These are phyloP conservation scores for Tympanopsis confertula DNA, from an alignment of 2,329 filamentous ascomycete genomes.

Conservation along the genomic window DNA sequence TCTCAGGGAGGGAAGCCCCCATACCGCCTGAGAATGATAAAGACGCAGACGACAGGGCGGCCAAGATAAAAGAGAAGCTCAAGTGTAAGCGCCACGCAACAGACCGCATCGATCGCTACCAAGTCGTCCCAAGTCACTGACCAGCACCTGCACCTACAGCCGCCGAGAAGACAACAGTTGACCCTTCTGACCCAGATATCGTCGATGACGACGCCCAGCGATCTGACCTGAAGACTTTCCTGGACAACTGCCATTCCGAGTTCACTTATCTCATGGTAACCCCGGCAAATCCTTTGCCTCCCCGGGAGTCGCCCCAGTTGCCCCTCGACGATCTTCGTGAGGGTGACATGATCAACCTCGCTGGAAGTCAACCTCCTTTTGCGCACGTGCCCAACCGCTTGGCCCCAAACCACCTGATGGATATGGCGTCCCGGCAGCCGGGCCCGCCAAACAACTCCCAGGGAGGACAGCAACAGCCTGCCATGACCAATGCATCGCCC, in stretches of 20 bases:
- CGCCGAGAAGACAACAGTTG: slow-evolving; percentile 16
- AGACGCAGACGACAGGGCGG: slow-evolving; percentile 37
- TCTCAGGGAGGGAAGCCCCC: slow-evolving; percentile 38
- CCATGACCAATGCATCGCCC: slow-evolving; percentile 4
- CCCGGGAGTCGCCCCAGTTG: slow-evolving; percentile 48
- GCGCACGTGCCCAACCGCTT: slow-evolving; percentile 6
- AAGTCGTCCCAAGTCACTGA: too few species aligned
- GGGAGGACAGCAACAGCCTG: slow-evolving; percentile 11
- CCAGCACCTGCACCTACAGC: not conserved
- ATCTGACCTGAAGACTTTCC: slow-evolving; percentile 44
- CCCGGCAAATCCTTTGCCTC: slow-evolving; percentile 52
- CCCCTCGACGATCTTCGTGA: slow-evolving; percentile 49
- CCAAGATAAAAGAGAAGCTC: slow-evolving; percentile 43
- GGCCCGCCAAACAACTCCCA: slow-evolving; percentile 20
- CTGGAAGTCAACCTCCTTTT: slow-evolving; percentile 24
- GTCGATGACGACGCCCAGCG: slow-evolving; percentile 37
- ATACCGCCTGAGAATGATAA: slow-evolving; percentile 21
- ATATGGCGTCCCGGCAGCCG: slow-evolving; percentile 34
- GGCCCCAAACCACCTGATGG: slow-evolving; percentile 43
- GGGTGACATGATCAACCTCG: slow-evolving; percentile 35
- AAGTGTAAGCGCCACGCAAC: slow-evolving; percentile 28
- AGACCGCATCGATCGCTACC: too few species aligned
- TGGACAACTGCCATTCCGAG: slow-evolving; percentile 54
- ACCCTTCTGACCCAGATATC: slow-evolving; percentile 28
- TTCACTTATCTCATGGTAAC: slow-evolving; percentile 60